These are phyloP conservation scores for Wickerhamiella infanticola DNA, from an alignment of 1,139 yeast genomes.

Conservation along the genomic window DNA sequence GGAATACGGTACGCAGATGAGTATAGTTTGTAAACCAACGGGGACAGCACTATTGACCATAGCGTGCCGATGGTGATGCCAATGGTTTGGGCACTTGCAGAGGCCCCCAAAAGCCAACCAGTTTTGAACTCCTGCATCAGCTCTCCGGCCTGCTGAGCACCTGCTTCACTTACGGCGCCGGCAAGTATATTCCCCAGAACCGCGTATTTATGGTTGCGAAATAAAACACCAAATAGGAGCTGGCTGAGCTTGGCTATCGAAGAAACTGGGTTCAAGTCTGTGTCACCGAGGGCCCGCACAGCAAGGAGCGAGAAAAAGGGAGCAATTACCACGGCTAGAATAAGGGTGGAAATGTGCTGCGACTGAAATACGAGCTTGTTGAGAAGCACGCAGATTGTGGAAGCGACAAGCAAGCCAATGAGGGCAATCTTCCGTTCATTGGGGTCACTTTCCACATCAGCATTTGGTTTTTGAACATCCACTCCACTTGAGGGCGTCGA, in stretches of 20 bases:
- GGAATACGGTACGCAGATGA: constrained; percentile 75
- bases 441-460: not conserved
- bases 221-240: constrained; percentile 73
- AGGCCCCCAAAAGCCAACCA: constrained; percentile 81
- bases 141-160: constrained; percentile 98
- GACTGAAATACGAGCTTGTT: constrained; percentile 54
- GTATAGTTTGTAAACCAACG: constrained; percentile 71
- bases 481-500: not conserved
- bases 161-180: constrained; percentile 96
- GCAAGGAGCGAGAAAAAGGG: constrained; percentile 69
- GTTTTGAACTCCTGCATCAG: constrained; percentile 94
- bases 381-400: constrained; percentile 48
- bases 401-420: constrained; percentile 48
- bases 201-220: constrained; percentile 60
- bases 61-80: constrained; percentile 82
- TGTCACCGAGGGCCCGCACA: constrained; percentile 88
- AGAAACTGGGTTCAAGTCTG: constrained; percentile 91
- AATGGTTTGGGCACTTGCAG: constrained; percentile 78
- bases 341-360: constrained; percentile 56
- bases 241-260: constrained; percentile 94
- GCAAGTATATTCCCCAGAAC: constrained; percentile 78
- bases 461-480: not conserved
- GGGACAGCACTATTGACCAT: constrained; percentile 66
- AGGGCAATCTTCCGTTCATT: constrained; percentile 29
- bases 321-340: constrained; percentile 58